A percentile compares a stretch with the other conserved stretches of the same genome.
Evolutionary conservation across 805 yeast genomes (phyloP).

Genomic region (Kluyveromyces dobzhanskii): DNA sequence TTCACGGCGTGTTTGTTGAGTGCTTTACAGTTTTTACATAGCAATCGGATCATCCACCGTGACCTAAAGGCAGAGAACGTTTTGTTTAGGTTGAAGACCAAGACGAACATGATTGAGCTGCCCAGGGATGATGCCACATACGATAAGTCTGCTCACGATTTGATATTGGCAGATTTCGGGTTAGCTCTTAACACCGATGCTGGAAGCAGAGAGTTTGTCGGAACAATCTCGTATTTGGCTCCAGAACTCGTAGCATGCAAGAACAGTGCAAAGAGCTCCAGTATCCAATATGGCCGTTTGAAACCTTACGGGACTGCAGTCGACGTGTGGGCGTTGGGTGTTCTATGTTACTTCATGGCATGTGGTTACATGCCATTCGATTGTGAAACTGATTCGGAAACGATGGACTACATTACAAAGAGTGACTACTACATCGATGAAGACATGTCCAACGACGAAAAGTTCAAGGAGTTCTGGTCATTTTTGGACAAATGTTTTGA

Average conservation of each 20-base stretch:
- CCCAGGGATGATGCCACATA: slow-evolving; percentile 18
- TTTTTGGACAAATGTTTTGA: slow-evolving; percentile 49
- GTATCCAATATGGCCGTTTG: slow-evolving; percentile 10
- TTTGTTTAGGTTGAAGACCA: slow-evolving; percentile 33
- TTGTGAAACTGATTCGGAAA: slow-evolving; percentile 61
- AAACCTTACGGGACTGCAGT: slow-evolving; percentile 47
- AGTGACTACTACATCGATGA: slow-evolving; percentile 59
- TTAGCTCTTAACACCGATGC: slow-evolving; percentile 39
- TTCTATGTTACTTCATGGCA: slow-evolving; percentile 57
- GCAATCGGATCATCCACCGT: slow-evolving; percentile 55
- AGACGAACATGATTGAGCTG: neutral
- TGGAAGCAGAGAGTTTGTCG: slow-evolving; percentile 42
- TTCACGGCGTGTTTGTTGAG: slow-evolving; percentile 43
- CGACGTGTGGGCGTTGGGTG: slow-evolving; percentile 75
- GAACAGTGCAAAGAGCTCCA: slow-evolving; percentile 18
- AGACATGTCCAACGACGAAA: slow-evolving; percentile 48
- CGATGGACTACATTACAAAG: slow-evolving; percentile 49
- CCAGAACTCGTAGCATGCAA: slow-evolving; percentile 52
- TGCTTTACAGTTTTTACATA: slow-evolving; percentile 51
- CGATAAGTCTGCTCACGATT: slow-evolving; percentile 26
- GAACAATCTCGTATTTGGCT: slow-evolving; percentile 69
- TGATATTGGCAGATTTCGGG: slow-evolving; percentile 43
- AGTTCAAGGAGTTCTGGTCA: slow-evolving; percentile 40
- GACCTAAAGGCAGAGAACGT: slow-evolving; percentile 70
- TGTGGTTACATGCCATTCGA: slow-evolving; percentile 76